These are phyloP conservation scores for Cynara cardunculus DNA, from an alignment of 129 eudicot species.

Conservation along the genomic window DNA sequence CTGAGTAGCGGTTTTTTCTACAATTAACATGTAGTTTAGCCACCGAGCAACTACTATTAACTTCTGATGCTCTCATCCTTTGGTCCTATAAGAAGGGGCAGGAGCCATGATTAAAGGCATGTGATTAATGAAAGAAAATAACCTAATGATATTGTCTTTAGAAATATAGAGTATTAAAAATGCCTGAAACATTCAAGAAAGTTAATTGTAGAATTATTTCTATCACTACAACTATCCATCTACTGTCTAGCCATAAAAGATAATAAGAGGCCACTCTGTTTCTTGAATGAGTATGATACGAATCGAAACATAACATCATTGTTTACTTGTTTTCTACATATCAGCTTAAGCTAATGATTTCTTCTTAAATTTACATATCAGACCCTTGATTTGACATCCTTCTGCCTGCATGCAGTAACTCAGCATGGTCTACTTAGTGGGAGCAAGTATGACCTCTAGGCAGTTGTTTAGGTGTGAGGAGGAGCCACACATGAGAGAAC, in stretches of 20 bases:
- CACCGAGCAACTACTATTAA: constrained; percentile 60
- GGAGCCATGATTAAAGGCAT: not conserved
- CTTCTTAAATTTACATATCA: not conserved
- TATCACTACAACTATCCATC: not conserved
- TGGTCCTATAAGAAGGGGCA: constrained; percentile 42
- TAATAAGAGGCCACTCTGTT: not conserved
- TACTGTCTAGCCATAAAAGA: not conserved
- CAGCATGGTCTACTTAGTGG: not conserved
- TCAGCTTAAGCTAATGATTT: not conserved
- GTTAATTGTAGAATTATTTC: not conserved
- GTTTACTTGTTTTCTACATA: not conserved
- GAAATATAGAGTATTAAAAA: not conserved
- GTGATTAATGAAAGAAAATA: not conserved
- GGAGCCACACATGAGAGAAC: not conserved
- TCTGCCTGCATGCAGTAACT: not conserved
- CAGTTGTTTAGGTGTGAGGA: not conserved
- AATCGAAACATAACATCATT: not conserved
- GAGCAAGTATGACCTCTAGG: not conserved
- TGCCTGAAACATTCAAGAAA: not conserved
- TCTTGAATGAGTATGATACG: not conserved
- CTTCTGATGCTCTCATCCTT: constrained; percentile 64
- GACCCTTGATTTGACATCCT: too few relatives aligned
- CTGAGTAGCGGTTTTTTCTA: constrained; percentile 80
- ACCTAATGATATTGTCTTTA: not conserved
- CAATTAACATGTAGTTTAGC: constrained; percentile 57